Evolutionary conservation across 805 yeast genomes (phyloP).

Genomic region (Starmerella ratchasimensis): DNA sequence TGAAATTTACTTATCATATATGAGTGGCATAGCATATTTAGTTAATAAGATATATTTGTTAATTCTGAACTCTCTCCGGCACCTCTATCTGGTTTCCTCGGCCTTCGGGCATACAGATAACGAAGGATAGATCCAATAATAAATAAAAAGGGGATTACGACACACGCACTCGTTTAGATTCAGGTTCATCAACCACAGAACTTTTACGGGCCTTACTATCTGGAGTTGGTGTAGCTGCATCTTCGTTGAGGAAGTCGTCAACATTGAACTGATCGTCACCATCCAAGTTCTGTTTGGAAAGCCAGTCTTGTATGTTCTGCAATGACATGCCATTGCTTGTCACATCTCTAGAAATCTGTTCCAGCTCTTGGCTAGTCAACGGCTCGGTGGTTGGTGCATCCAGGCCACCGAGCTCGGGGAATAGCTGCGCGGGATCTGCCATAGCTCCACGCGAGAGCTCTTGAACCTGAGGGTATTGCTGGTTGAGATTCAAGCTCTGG

Average conservation of each 20-base stretch:
- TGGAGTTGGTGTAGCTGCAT: background rate
- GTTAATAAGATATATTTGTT: too few species aligned
- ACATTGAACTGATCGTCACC: slow-evolving; percentile 17
- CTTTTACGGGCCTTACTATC: background rate
- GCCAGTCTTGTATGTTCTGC: slow-evolving; percentile 17
- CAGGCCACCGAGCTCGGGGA: slow-evolving; percentile 16
- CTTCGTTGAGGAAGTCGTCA: slow-evolving; percentile 18
- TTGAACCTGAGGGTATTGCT: slow-evolving; percentile 2
- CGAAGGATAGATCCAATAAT: background rate
- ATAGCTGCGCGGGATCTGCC: slow-evolving; percentile 14
- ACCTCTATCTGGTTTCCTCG: too few species aligned
- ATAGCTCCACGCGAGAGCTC: too few species aligned
- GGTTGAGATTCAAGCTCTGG: too few species aligned
- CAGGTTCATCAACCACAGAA: slow-evolving; percentile 5
- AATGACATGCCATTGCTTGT: slow-evolving; percentile 10
- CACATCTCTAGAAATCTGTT: slow-evolving; percentile 13
- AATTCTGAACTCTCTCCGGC: too few species aligned
- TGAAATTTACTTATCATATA: too few species aligned
- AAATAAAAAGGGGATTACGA: slow-evolving; percentile 1
- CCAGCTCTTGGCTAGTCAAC: slow-evolving; percentile 12
- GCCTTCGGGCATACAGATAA: too few species aligned
- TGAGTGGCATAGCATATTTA: too few species aligned
- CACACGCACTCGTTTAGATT: slow-evolving; percentile 9
- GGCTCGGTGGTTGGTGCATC: slow-evolving; percentile 7
- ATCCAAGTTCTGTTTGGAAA: slow-evolving; percentile 6